Conservation (phyloP, 371 early-diverging fungal species). For the Dichotomocladium elegans region DNA sequence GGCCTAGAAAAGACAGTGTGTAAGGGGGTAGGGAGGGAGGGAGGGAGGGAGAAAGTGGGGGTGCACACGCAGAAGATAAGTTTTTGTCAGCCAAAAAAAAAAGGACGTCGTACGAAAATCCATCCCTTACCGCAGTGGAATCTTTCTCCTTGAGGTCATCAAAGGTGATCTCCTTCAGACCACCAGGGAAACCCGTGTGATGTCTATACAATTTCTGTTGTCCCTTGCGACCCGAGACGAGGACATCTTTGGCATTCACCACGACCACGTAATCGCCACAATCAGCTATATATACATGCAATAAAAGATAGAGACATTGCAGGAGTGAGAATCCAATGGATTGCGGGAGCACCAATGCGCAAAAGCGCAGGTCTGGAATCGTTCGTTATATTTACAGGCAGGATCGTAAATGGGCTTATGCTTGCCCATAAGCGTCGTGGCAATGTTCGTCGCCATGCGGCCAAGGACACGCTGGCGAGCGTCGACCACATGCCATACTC, state of each 20-base stretch:
- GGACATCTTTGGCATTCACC: constrained; percentile 85
- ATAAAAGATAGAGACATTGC: no score
- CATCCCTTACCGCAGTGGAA: constrained; percentile 64
- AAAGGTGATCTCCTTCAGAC: constrained; percentile 80
- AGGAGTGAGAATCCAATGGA: no score
- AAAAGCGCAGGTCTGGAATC: no score
- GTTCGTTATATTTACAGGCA: no score
- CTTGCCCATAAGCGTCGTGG: constrained; percentile 95
- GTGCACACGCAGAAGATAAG: no score
- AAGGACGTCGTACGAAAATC: no score
- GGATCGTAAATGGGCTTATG: constrained; percentile 96
- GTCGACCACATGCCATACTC: constrained; percentile 96
- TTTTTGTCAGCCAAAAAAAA: no score
- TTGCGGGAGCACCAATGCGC: no score
- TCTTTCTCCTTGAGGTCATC: constrained; percentile 73
- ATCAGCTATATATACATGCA: constrained; percentile 73
- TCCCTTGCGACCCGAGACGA: constrained; percentile 84
- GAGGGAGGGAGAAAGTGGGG: no score
- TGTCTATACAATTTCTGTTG: constrained; percentile 87
- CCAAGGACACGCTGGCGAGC: constrained; percentile 89
- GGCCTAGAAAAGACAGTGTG: constrained; percentile 29
- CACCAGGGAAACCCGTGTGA: constrained; percentile 92
- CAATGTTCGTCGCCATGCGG: constrained; percentile 81
- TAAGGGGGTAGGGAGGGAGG: no score
- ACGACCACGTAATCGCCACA: constrained; percentile 98